Evolutionary conservation across 75 land plant genomes (phyloP).

Genomic region (Pseudotsuga menziesii): DNA sequence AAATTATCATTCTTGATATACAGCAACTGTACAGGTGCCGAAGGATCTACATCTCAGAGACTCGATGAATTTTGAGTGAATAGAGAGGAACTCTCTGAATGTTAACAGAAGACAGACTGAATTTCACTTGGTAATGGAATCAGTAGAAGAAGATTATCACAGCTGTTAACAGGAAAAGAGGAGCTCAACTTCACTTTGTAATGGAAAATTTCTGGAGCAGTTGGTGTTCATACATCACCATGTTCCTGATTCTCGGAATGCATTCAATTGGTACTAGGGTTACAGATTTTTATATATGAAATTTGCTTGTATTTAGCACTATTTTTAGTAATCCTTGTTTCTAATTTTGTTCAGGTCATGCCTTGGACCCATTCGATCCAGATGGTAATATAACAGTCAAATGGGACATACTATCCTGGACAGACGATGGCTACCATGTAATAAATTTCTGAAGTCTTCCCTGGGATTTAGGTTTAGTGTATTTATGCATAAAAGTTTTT

Average conservation of each 20-base stretch:
- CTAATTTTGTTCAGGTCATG: neutral
- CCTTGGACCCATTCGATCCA: slow-evolving; percentile 4
- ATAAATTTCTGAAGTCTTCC: neutral
- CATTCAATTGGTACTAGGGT: neutral
- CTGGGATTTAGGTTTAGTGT: too few species aligned
- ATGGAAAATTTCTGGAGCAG: neutral
- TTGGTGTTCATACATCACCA: neutral
- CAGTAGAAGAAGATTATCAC: too few species aligned
- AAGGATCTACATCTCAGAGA: too few species aligned
- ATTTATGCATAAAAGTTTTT: too few species aligned
- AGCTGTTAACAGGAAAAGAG: too few species aligned
- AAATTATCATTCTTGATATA: neutral
- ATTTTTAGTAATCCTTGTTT: neutral
- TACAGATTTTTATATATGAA: neutral
- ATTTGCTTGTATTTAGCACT: neutral
- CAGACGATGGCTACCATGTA: slow-evolving; percentile 13
- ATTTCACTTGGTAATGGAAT: too few species aligned
- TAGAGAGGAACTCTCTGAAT: neutral
- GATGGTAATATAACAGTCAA: slow-evolving; percentile 19
- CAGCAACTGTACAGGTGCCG: neutral
- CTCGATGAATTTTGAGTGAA: slow-evolving; percentile 2
- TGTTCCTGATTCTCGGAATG: neutral
- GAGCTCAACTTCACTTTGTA: neutral
- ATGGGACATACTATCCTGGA: slow-evolving; percentile 16
- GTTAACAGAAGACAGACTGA: neutral